Evolutionary conservation across 2,329 filamentous ascomycete species (phyloP).

Genomic region (Colletotrichum sp.): DNA sequence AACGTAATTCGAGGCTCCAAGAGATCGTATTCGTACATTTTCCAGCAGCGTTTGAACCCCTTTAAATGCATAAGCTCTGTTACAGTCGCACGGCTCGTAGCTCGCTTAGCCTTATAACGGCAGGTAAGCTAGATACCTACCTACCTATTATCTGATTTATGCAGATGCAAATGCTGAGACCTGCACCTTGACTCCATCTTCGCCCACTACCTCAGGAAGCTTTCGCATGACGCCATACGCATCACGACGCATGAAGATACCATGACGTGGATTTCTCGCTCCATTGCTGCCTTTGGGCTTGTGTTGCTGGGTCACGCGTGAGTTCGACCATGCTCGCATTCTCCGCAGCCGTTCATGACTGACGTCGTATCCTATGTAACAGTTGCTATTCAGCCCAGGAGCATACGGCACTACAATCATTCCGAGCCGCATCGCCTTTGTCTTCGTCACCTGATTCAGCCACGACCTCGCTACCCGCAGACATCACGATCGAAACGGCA

Average conservation of each 20-base stretch:
- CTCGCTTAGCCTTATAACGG: background rate
- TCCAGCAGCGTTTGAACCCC: background rate
- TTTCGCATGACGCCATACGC: background rate
- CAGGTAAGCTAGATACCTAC: background rate
- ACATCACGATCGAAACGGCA: constrained; percentile 88
- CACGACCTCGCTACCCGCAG: constrained; percentile 70
- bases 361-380: constrained; percentile 24
- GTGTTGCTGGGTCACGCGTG: constrained; percentile 88
- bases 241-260: background rate
- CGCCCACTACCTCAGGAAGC: background rate
- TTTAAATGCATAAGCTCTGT: background rate
- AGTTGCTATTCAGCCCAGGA: constrained; percentile 98
- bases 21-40: background rate
- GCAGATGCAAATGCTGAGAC: background rate
- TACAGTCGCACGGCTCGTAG: background rate
- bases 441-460: constrained; percentile 49
- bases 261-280: constrained; percentile 76
- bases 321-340: constrained; percentile 35
- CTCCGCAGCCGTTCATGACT: background rate
- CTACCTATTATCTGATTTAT: no score
- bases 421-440: constrained; percentile 41
- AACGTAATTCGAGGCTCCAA: background rate
- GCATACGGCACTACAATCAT: constrained; percentile 76
- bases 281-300: constrained; percentile 76
- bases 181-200: background rate